These are phyloP conservation scores for Vinca minor DNA, from an alignment of 257 asterid species.

Conservation along the genomic window DNA sequence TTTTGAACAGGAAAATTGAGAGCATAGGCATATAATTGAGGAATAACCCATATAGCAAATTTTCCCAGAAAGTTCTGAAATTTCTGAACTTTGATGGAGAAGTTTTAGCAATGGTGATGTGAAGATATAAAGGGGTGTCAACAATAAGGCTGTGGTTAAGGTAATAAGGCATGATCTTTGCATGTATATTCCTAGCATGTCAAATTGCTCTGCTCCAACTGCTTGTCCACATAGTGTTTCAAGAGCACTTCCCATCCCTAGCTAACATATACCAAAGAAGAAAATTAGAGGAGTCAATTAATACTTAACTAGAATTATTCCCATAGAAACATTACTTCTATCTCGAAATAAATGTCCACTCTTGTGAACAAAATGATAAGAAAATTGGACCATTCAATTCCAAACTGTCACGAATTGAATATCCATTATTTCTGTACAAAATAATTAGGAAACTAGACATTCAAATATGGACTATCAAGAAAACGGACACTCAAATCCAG, in stretches of 20 bases:
- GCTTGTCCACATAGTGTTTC: slow-evolving; percentile 93
- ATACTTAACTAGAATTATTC: background rate
- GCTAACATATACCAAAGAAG: slow-evolving; percentile 30
- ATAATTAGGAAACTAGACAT: too few species aligned
- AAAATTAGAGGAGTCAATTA: background rate
- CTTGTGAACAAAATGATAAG: too few species aligned
- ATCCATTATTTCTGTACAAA: too few species aligned
- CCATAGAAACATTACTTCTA: too few species aligned
- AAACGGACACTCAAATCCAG: too few species aligned
- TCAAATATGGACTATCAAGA: too few species aligned
- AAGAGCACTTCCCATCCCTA: slow-evolving; percentile 93
- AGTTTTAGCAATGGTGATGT: slow-evolving; percentile 42
- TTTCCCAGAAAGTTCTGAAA: slow-evolving; percentile 55
- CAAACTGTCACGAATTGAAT: too few species aligned
- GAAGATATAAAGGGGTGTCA: slow-evolving; percentile 56
- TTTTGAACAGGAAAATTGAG: background rate
- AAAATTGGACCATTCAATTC: too few species aligned
- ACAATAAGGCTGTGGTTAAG: slow-evolving; percentile 33
- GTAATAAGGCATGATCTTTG: slow-evolving; percentile 74
- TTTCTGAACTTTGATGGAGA: slow-evolving; percentile 33
- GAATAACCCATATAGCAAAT: slow-evolving; percentile 47
- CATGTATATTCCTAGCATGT: slow-evolving; percentile 61
- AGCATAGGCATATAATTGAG: background rate
- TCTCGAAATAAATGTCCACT: too few species aligned
- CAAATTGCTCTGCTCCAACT: slow-evolving; percentile 57